Evolutionary conservation across 345 rosid species (phyloP), one percentile per base, ranked within the genome.

Genomic region (Arabis alpina): DNA sequence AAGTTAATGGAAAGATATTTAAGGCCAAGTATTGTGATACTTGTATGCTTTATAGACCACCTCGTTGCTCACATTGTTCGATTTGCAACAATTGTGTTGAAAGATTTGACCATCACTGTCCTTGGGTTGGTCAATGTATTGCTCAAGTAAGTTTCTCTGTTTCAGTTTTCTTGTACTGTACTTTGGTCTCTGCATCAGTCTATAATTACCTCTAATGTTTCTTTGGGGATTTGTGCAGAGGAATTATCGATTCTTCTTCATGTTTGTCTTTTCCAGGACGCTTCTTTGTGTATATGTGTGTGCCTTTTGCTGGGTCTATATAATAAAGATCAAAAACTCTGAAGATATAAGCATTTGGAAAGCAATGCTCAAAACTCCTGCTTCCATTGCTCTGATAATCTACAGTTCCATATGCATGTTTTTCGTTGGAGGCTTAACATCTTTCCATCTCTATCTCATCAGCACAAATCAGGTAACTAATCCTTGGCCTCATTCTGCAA

Each of bases 91-190:
- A 93, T 73, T 93, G 98, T 54, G 95, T 93, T 10, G 97, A 93
- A 73, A 89, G 86, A 40, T 91, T 93, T 61, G 98, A 93, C 78
- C 98, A 93, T 74, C 98, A 93, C 72, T 93, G 98, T 55, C 98
- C 98, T 3, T 93, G 98, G 98, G 96, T 93, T 71, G 98, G 97
- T 48, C 98, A 93, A 62, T 93, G 98, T 66, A 88, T 93, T 68
- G 98, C 94, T 13, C 89, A 82, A 93, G 98, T 93, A 82, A 19
- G 71, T 54, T 64, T 43, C 28, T 64, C 2, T 10, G 37, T 54
- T 54, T 64, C 19, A 41, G 6, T 43, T 70, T 42, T 55, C 50
- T 19, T 34, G 8, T 36, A 13, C 56, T 11, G 23, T 19, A 19
- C 5, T 28, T 32, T 40, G 25, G 6, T 50, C 8, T 56, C 10